Conservation (phyloP, 1,139 yeast species). For the Arxiozyma bovina region DNA sequence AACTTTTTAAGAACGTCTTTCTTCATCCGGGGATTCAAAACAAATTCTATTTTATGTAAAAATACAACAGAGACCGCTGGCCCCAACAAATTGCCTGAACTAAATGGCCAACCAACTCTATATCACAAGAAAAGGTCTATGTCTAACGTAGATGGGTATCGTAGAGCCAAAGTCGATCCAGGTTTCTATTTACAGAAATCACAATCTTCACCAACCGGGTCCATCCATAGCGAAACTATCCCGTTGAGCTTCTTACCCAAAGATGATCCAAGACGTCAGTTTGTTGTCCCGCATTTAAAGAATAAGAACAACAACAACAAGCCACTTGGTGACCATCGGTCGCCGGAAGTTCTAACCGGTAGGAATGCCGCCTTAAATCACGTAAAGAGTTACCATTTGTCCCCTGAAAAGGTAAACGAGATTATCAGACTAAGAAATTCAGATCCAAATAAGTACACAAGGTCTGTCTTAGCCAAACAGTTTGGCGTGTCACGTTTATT, state of each 20-base stretch:
- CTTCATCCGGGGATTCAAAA: neutral
- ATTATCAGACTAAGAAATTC: conserved; percentile 51
- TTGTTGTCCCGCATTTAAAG: neutral
- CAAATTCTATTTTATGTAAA: neutral
- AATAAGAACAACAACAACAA: neutral
- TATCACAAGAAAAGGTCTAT: conserved; percentile 10
- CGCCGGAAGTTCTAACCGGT: conserved; percentile 22
- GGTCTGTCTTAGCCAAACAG: conserved; percentile 56
- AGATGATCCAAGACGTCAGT: conserved; percentile 23
- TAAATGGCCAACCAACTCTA: conserved; percentile 19
- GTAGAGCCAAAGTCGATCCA: conserved; percentile 25
- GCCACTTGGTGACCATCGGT: neutral
- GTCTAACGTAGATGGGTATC: conserved; percentile 28
- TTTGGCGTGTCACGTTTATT: conserved; percentile 50
- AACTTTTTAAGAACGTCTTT: neutral
- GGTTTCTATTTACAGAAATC: conserved; percentile 29
- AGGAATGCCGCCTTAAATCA: conserved; percentile 9
- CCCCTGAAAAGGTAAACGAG: conserved; percentile 52
- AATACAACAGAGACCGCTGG: neutral
- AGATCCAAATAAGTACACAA: conserved; percentile 60
- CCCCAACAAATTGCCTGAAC: conserved; percentile 13
- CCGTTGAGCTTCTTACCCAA: conserved; percentile 28
- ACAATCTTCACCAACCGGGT: conserved; percentile 28
- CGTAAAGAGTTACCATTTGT: conserved; percentile 50
- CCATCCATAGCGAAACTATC: conserved; percentile 30